Evolutionary conservation across 805 yeast genomes (phyloP), one percentile per base, ranked within the genome.

Genomic region (Yamadazyma ubonensis): DNA sequence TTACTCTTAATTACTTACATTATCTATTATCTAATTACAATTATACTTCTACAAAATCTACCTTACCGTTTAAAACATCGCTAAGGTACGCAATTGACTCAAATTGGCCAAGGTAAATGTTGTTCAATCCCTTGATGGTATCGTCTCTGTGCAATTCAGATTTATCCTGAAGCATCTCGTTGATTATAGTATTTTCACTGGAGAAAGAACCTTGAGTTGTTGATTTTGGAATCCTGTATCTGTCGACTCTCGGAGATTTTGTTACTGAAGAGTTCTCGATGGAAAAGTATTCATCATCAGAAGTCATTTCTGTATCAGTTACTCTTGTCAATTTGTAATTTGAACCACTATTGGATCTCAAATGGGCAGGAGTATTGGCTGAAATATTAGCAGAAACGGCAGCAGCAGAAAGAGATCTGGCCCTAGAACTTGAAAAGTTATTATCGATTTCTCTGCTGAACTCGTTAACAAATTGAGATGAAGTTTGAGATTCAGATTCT

Each of bases 231-330:
- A 20, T 12, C 11, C 10, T 17, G 26, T 21, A 16, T 16, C 19
- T 26, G 18, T 30, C 40, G 6, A 28, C 11, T 28, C 29, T 36
- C 10, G 40, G 40, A 5, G 35, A 37, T 12, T 14, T 29, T 9
- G 29, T 17, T 5, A 29, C 18, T 2, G 40, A 37, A 16, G 29
- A 11, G n/a, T 63, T 68, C 17, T 57, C 57, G 4, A 63, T 58
- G 12, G 68, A 59, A 40, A 44, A 63, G 43, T 52, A 62, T 45
- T 64, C 70, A 2, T 62, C 66, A 14, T 61, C 67, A 9, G 66
- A 53, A 19, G 56, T 56, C 11, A 40, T 41, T 22, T 34, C 36
- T 8, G 29, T 28, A 15, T 31, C 42, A n/a, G 25, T 9, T 15
- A 9, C n/a, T 10, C 8, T 10, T 3, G 6, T 12, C 7, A n/a